Evolutionary conservation across 2,329 filamentous ascomycete genomes (phyloP), one percentile per base, ranked within the genome.

Genomic region (Botrytis paeoniae): DNA sequence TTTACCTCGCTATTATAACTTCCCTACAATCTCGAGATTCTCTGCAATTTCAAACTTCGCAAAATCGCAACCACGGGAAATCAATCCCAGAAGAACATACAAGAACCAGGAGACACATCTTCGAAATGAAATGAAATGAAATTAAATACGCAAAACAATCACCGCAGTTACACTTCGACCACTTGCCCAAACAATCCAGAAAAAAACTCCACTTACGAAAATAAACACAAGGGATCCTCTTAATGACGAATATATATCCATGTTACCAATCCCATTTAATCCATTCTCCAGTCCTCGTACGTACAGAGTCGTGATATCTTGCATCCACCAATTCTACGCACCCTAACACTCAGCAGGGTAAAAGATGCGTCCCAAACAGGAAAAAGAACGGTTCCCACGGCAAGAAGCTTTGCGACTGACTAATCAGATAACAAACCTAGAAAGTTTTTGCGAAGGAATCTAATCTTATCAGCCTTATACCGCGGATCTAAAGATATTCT

Each of bases 171-270:
- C 9, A 65, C 25, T 10, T 48, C 43, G 25, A 25, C n/a, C 62
- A 65, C 63, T 25, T 51, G n/a, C 43, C 63, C 48, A 57, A 69
- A 57, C 29, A 9, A 32, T 25, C 9, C 14, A 29, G 25, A 14
- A 51, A 48, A 48, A 51, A 51, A 69, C 48, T 69, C 65, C 65
- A 69, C 65, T 69, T 69, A 57, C 48, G n/a, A 54, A 39, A 68
- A 68, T 20, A 16, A 2, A 35, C 5, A 35, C 41, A 25, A 25
- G 18, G 29, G n/a, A 35, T 48, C 62, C 29, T 64, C 62, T 32
- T 2, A 16, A 65, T 48, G 45, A 54, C 35, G 45, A 68, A 51
- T n/a, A 29, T 12, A 29, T 43, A 64, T 32, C 62, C 63, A 48
- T 35, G 41, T 37, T 14, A 65, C 60, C 60, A 41, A 41, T 16